Percentiles rank a stretch among this genome's conserved stretches.
Conservation (phyloP, 208 protist species). For the Trypanosoma platydactyli region DNA sequence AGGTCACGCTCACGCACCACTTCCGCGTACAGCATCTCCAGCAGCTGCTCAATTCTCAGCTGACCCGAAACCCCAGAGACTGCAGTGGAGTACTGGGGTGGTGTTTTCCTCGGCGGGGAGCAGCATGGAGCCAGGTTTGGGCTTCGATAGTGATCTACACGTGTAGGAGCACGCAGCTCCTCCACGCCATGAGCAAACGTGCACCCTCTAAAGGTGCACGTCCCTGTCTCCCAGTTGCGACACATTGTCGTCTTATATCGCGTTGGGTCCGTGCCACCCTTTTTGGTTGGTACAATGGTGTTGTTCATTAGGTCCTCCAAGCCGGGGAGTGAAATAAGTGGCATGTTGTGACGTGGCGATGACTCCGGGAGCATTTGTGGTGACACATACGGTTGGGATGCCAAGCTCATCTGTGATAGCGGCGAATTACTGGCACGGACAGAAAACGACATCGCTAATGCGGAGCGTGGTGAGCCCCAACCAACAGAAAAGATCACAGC, state of each 20-base stretch:
- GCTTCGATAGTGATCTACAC: slow-evolving; percentile 38
- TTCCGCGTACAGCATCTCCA: slow-evolving; percentile 69
- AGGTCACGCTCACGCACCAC: slow-evolving; percentile 58
- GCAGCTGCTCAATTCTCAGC: slow-evolving; percentile 56
- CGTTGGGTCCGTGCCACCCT: slow-evolving; percentile 62
- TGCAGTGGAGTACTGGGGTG: slow-evolving; percentile 28
- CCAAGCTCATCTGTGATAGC: slow-evolving; percentile 45
- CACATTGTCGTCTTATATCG: slow-evolving; percentile 90
- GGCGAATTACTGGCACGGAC: slow-evolving; percentile 56
- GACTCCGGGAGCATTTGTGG: slow-evolving; percentile 36
- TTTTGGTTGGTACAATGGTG: slow-evolving; percentile 29
- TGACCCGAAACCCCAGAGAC: slow-evolving; percentile 19
- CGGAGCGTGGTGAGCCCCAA: not conserved
- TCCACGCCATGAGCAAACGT: slow-evolving; percentile 85
- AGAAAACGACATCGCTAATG: slow-evolving; percentile 60
- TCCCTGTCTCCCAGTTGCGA: slow-evolving; percentile 76
- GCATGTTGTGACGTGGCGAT: slow-evolving; percentile 16
- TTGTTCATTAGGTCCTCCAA: slow-evolving; percentile 37
- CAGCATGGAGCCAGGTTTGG: slow-evolving; percentile 38
- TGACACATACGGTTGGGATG: slow-evolving; percentile 44
- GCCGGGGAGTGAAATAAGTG: slow-evolving; percentile 46
- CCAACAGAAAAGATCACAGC: not conserved
- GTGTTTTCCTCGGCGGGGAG: slow-evolving; percentile 36
- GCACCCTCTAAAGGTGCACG: slow-evolving; percentile 71
- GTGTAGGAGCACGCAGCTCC: slow-evolving; percentile 61